A percentile compares a stretch with the other conserved stretches of the same genome.
These are phyloP conservation scores for Bacidia rubella DNA, from an alignment of 495 filamentous ascomycete genomes.

Conservation along the genomic window DNA sequence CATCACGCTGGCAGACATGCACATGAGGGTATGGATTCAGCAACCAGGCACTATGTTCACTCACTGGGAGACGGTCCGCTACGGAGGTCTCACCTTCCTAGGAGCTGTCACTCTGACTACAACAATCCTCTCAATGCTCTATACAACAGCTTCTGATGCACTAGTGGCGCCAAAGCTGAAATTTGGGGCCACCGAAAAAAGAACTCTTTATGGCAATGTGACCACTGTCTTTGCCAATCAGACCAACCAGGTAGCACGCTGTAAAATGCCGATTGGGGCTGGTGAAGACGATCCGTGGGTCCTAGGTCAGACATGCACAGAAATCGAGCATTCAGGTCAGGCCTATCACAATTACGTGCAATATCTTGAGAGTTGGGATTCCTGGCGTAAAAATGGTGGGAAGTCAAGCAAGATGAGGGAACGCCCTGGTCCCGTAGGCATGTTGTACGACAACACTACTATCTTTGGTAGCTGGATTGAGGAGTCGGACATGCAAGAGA, in stretches of 20 bases:
- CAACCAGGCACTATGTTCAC: slow-evolving; percentile 55
- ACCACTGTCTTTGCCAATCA: slow-evolving; percentile 44
- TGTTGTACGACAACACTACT: slow-evolving; percentile 16
- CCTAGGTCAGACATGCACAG: slow-evolving; percentile 41
- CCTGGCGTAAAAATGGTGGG: neutral
- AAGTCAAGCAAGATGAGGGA: neutral
- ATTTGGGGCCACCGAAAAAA: slow-evolving; percentile 31
- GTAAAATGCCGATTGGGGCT: slow-evolving; percentile 43
- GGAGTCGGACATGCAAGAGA: slow-evolving; percentile 30
- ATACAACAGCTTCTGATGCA: slow-evolving; percentile 60
- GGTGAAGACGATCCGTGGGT: slow-evolving; percentile 21
- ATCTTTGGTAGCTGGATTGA: slow-evolving; percentile 14
- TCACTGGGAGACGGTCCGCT: slow-evolving; percentile 45
- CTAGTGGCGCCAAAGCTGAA: slow-evolving; percentile 55
- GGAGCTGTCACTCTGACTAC: slow-evolving; percentile 44
- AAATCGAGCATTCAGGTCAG: slow-evolving; percentile 49
- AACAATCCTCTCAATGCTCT: slow-evolving; percentile 50
- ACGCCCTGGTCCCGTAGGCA: slow-evolving; percentile 10
- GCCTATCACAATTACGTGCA: slow-evolving; percentile 24
- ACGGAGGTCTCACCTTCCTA: slow-evolving; percentile 45
- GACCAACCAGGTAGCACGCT: slow-evolving; percentile 35
- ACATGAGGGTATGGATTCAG: slow-evolving; percentile 47
- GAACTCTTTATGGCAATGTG: slow-evolving; percentile 40
- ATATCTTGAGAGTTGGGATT: slow-evolving; percentile 10
- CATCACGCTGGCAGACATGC: slow-evolving; percentile 58